Conservation (phyloP, 2,329 filamentous ascomycete genomes). For the Pyrenochaeta sp. region DNA sequence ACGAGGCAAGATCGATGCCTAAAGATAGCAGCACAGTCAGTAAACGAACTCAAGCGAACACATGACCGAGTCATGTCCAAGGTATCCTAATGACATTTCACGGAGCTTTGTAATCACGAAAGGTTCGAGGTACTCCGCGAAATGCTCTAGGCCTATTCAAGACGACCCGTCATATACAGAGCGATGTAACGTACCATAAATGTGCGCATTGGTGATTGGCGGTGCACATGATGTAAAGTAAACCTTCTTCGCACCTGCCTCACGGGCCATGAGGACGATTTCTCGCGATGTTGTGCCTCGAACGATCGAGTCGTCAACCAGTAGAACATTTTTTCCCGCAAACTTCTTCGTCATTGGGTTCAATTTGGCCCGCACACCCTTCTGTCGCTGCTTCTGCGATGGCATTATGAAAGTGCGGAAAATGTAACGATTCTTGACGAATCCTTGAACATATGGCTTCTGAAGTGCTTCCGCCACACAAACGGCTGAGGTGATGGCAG, state of each 20-base stretch:
- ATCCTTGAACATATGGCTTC: slow-evolving; percentile 81
- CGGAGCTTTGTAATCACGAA: too few relatives aligned
- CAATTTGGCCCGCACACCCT: slow-evolving; percentile 88
- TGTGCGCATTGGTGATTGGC: slow-evolving; percentile 83
- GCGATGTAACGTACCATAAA: slow-evolving; percentile 64
- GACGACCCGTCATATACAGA: too few relatives aligned
- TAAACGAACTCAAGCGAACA: too few relatives aligned
- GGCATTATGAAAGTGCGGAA: slow-evolving; percentile 90
- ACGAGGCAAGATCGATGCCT: slow-evolving; percentile 75
- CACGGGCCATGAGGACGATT: slow-evolving; percentile 83
- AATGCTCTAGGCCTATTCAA: too few relatives aligned
- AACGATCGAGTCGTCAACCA: slow-evolving; percentile 92
- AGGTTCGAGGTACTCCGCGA: too few relatives aligned
- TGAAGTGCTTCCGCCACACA: slow-evolving; percentile 77
- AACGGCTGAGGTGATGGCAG: slow-evolving; percentile 81
- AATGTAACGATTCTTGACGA: slow-evolving; percentile 90
- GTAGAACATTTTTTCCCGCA: slow-evolving; percentile 76
- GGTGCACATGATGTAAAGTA: slow-evolving; percentile 86
- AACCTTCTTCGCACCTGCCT: slow-evolving; percentile 82
- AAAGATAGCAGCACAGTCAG: too few relatives aligned
- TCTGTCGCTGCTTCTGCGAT: slow-evolving; percentile 80
- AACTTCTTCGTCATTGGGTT: slow-evolving; percentile 89
- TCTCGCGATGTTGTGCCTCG: slow-evolving; percentile 83
- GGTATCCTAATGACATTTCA: too few relatives aligned
- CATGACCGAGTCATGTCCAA: too few relatives aligned